Conservation (phyloP, 2,329 filamentous ascomycete genomes). For the Colletotrichum horii region DNA sequence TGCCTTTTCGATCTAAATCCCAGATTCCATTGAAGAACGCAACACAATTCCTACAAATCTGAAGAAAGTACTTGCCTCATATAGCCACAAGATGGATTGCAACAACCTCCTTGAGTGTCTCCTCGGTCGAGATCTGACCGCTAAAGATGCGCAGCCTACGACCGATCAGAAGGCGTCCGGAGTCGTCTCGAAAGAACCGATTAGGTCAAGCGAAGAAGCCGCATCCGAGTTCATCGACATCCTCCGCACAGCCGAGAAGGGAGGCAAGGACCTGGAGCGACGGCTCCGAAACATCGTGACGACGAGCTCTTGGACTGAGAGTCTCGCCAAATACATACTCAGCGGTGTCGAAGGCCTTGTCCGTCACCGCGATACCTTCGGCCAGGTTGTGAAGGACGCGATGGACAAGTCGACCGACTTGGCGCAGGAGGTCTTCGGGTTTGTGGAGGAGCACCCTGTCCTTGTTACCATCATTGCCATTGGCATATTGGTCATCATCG, state of each 20-base stretch:
- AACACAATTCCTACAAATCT: neutral
- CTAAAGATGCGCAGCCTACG: neutral
- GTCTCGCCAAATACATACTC: conserved; percentile 11
- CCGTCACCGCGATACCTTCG: neutral
- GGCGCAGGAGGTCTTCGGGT: neutral
- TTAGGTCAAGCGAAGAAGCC: neutral
- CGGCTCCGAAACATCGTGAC: neutral
- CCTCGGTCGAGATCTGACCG: neutral
- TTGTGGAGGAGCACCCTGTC: conserved; percentile 1
- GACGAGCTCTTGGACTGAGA: conserved; percentile 11
- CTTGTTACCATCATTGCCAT: conserved; percentile 13
- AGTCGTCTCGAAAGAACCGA: neutral
- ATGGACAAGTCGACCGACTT: neutral
- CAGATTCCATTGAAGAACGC: neutral
- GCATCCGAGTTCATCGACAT: conserved; percentile 3
- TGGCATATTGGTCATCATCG: conserved; percentile 6
- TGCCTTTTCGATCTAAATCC: neutral
- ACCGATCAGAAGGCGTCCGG: neutral
- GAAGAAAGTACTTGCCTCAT: fast-evolving
- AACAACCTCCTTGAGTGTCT: neutral
- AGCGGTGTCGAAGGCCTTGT: conserved; percentile 1
- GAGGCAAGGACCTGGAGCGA: neutral
- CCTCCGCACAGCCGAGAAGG: conserved; percentile 4
- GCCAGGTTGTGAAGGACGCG: conserved; percentile 1
- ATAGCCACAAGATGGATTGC: neutral